These are phyloP conservation scores for Triticum turgidum DNA, from an alignment of 176 grass and related monocot genomes.

Conservation along the genomic window DNA sequence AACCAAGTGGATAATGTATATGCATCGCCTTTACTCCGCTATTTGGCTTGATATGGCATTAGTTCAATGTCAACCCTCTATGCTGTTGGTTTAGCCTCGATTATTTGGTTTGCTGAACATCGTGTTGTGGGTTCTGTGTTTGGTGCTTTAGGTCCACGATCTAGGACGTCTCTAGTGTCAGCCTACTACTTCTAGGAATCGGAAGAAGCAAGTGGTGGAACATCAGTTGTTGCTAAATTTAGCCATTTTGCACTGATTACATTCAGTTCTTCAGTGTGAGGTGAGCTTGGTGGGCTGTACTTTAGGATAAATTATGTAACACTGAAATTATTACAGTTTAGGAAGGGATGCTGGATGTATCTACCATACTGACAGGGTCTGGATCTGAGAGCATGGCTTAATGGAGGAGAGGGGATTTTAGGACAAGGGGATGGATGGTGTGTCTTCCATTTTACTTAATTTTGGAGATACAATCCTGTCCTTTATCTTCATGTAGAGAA, in stretches of 20 bases:
- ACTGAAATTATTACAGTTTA: background rate
- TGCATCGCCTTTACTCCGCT: background rate
- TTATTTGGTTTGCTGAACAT: conserved; percentile 25
- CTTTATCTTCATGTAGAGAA: background rate
- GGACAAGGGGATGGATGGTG: background rate
- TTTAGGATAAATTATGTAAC: background rate
- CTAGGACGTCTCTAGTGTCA: background rate
- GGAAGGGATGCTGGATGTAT: background rate
- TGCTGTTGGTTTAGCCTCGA: background rate
- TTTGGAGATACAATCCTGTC: background rate
- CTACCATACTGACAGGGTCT: too few relatives aligned
- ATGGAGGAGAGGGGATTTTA: background rate
- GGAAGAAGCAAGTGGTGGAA: background rate
- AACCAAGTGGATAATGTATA: background rate
- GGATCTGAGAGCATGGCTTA: background rate
- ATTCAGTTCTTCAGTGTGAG: conserved; percentile 2
- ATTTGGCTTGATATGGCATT: background rate
- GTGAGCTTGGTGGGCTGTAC: background rate
- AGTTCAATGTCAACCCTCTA: background rate
- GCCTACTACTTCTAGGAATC: conserved; percentile 10
- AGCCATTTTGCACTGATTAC: background rate
- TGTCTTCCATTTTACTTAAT: background rate
- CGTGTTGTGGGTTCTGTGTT: background rate
- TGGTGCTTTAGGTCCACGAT: background rate
- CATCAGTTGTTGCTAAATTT: background rate